phyloP scores from a whole-genome alignment of 1,284 basidiomycete genomes.

The Rhizoctonia solani region DNA sequence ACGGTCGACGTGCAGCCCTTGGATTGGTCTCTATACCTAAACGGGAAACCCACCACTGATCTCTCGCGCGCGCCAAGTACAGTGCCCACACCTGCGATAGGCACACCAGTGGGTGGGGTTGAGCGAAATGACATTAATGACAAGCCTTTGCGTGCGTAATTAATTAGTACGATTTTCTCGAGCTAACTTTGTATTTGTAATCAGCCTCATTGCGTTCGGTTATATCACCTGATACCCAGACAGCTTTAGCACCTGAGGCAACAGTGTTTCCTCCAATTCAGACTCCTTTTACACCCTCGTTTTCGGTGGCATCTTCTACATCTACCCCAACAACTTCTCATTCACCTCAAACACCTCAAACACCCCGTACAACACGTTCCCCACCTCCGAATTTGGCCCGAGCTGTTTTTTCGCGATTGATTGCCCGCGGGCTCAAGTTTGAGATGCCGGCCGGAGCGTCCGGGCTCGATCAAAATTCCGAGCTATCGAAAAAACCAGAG shows the following conservation, averaged over 20 bases:
- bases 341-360: conserved; percentile 24
- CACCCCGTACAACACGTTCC: conserved; percentile 13
- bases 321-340: conserved; percentile 3
- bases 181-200: no score
- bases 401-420: conserved; percentile 30
- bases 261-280: neutral
- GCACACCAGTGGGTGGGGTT: conserved; percentile 2
- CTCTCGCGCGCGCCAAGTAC: conserved; percentile 25
- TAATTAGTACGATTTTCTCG: no score
- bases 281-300: neutral
- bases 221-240: neutral
- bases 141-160: no score
- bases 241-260: neutral
- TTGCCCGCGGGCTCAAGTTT: conserved; percentile 22
- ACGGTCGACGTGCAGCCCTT: no score
- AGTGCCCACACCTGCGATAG: conserved; percentile 10
- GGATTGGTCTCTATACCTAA: conserved; percentile 69
- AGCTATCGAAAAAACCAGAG: neutral
- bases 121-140: no score
- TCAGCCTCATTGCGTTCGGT: neutral
- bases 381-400: conserved; percentile 29
- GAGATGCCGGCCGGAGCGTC: conserved; percentile 14
- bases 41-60: conserved; percentile 18
- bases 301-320: conserved; percentile 1
- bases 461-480: neutral